Base-by-base conservation (phyloP, 176 grass and related monocot genomes). In the Oryza punctata region DNA sequence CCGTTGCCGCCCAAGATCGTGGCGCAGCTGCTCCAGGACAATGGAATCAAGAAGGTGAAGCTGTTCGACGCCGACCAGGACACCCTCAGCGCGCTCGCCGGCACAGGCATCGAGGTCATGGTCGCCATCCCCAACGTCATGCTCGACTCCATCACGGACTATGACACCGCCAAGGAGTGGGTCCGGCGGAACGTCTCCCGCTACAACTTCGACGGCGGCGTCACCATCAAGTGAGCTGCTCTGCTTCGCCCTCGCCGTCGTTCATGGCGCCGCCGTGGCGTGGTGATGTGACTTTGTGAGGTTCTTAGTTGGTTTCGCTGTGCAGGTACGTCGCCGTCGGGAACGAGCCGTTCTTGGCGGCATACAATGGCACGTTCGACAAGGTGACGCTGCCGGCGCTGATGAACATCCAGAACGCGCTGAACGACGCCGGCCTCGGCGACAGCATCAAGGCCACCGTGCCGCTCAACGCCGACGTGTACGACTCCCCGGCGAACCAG, bases 391-490 rank as follows among this genome's bases (percentile, higher is more conserved):
- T 93, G 38, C 93, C 93, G 63, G 94, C 94, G 45, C 81, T 96
- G 70, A 46, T 78, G 76, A 96, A 96, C 83, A 91, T 96, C 61
- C 94, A 96, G 85, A 90, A 86, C 69, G 94, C 94, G 44, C 88
- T 96, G 26, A 87, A 91, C 43, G 94, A 96, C 30, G 91, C 91
- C 40, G 94, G 94, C 0, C 76, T 96, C 29, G 86, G 94, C n/a
- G 88, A 93, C 67, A 80, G 30, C 10, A 67, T 96, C 81, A 96
- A 96, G 88, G 86, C 88, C 3, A 96, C 93, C 0, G 91, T 96
- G 11, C 93, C 93, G 1, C 84, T 96, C 67, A 96, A 96, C 86
- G 93, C 93, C 71, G 93, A 96, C 70, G 93, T 96, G 15, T 96
- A 96, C 66, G 65, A 82, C 44, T 93, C 91, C 0, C 91, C 91